Percentiles rank a stretch among this genome's conserved stretches.
phyloP scores from a whole-genome alignment of 805 yeast species.

The baker's yeast (Saccharomyces cerevisiae) region DNA sequence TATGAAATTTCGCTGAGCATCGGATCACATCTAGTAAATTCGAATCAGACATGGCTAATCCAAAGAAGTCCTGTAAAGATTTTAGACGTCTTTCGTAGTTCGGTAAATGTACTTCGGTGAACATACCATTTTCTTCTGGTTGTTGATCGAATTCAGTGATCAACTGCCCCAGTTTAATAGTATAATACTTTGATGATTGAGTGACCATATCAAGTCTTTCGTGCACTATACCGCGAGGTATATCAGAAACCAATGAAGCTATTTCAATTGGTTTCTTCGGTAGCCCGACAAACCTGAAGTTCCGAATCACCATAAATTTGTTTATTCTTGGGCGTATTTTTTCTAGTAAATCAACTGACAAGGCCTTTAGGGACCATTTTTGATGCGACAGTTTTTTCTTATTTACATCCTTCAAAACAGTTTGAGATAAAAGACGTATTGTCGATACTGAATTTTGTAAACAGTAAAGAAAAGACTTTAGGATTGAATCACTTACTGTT shows the following conservation, averaged over 20 bases:
- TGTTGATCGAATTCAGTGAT: constrained; percentile 10
- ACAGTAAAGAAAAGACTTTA: constrained; percentile 14
- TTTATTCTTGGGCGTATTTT: constrained; percentile 7
- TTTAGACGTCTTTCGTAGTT: neutral
- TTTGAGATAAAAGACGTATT: neutral
- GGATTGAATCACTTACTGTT: constrained; percentile 8
- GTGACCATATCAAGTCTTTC: constrained; percentile 3
- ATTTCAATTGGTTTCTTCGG: constrained; percentile 12
- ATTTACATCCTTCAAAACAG: neutral
- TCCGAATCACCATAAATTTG: constrained; percentile 13
- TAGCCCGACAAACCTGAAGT: constrained; percentile 14
- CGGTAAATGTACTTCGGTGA: neutral
- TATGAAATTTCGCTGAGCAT: constrained; percentile 4
- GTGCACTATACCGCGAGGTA: constrained; percentile 2
- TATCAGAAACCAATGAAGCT: constrained; percentile 5
- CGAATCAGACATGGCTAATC: constrained; percentile 1
- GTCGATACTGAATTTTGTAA: constrained; percentile 16
- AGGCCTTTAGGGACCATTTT: neutral
- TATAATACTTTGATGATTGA: constrained; percentile 3
- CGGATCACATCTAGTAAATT: constrained; percentile 5
- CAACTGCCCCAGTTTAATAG: constrained; percentile 16
- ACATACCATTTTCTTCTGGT: neutral
- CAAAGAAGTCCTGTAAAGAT: constrained; percentile 6
- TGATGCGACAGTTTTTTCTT: neutral
- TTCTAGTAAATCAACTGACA: constrained; percentile 4